These are phyloP conservation scores for Acanthamoeba culbertsoni DNA, from an alignment of 208 protist genomes.

Conservation along the genomic window DNA sequence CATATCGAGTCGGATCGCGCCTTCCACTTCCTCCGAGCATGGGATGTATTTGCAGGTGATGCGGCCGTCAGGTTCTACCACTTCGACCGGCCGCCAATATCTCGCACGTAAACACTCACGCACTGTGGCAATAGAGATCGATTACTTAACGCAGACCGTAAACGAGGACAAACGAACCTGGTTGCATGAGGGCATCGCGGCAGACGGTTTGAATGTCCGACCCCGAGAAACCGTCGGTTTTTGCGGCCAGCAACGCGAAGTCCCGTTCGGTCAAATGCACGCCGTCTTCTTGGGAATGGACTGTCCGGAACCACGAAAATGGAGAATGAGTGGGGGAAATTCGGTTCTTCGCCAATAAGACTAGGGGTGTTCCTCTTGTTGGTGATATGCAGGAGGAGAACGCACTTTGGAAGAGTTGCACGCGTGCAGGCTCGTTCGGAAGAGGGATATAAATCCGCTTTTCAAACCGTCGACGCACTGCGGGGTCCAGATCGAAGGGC, in stretches of 20 bases:
- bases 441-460: conserved; percentile 93
- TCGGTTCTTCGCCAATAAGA: no score
- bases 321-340: not conserved
- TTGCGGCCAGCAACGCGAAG: conserved; percentile 89
- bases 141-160: not conserved
- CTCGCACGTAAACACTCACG: not conserved
- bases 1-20: not conserved
- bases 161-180: conserved; percentile 59
- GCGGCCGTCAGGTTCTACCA: not conserved
- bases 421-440: conserved; percentile 86
- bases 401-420: conserved; percentile 90
- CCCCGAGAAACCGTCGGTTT: conserved; percentile 93
- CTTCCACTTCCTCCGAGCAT: not conserved
- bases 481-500: conserved; percentile 85
- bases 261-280: conserved; percentile 88
- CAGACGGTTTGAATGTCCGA: conserved; percentile 96
- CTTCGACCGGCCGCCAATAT: not conserved
- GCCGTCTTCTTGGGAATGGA: conserved; percentile 94
- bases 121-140: not conserved
- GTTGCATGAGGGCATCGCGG: conserved; percentile 97
- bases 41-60: not conserved
- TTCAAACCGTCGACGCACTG: conserved; percentile 87
- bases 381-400: not conserved
- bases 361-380: no score
- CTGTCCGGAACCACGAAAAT: not conserved